Percentiles rank a stretch among this genome's conserved stretches.
These are phyloP conservation scores for Plectranthus barbatus DNA, from an alignment of 257 asterid species.

Conservation along the genomic window DNA sequence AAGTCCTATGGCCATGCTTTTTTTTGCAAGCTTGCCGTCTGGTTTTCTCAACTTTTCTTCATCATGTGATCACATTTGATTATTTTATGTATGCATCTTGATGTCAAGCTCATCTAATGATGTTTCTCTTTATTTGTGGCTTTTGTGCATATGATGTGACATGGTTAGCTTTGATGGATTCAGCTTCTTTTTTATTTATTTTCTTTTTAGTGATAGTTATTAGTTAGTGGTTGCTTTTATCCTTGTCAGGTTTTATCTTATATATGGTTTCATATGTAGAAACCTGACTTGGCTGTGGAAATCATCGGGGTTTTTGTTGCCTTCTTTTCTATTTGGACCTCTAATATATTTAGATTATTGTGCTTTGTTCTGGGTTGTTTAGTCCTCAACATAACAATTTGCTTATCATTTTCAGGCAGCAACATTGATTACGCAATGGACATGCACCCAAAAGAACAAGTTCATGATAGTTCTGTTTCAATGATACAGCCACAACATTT, in stretches of 20 bases:
- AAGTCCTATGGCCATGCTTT: background rate
- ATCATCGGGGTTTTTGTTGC: background rate
- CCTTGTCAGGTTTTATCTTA: background rate
- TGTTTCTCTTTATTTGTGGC: no score
- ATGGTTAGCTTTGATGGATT: background rate
- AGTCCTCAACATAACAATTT: constrained; percentile 2
- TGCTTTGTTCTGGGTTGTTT: background rate
- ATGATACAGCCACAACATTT: constrained; percentile 94
- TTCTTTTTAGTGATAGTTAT: no score
- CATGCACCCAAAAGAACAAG: constrained; percentile 88
- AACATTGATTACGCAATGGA: constrained; percentile 71
- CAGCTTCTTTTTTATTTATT: background rate
- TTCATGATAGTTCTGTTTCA: constrained; percentile 65
- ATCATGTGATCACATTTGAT: background rate
- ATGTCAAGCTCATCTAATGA: background rate
- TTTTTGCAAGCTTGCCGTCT: constrained; percentile 1
- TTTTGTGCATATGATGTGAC: background rate
- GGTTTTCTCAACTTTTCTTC: constrained; percentile 3
- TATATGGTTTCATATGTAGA: constrained; percentile 1
- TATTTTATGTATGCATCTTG: background rate
- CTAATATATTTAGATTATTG: background rate
- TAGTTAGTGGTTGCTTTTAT: background rate
- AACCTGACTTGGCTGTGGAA: background rate
- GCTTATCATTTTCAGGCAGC: constrained; percentile 53
- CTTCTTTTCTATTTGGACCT: background rate